phyloP scores from a whole-genome alignment of 768 basidiomycete genomes.

The Lanmaoa pseudosensibilis region DNA sequence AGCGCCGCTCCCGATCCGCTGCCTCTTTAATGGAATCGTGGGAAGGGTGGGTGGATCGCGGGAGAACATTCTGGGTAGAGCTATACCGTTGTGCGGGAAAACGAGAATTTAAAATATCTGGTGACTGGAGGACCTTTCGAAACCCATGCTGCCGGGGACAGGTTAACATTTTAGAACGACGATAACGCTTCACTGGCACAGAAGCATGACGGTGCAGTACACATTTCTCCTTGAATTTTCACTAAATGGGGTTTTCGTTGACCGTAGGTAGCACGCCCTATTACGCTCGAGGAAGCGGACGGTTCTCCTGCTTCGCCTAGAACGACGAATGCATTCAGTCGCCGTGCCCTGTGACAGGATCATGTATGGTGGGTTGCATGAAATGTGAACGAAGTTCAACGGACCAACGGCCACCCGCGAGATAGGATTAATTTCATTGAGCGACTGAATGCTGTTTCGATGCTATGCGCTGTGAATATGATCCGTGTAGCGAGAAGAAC shows the following conservation, averaged over 20 bases:
- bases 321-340: background rate
- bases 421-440: background rate
- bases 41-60: background rate
- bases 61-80: background rate
- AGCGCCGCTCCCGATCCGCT: constrained; percentile 16
- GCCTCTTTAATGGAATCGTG: constrained; percentile 1
- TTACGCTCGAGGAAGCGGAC: background rate
- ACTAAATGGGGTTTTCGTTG: background rate
- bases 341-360: background rate
- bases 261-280: background rate
- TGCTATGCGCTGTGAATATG: constrained; percentile 4
- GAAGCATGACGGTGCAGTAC: background rate
- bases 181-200: background rate
- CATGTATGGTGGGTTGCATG: background rate
- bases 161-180: background rate
- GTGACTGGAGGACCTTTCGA: background rate
- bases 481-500: constrained; percentile 12
- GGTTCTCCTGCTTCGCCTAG: background rate
- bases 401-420: background rate
- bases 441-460: background rate
- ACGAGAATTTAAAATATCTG: background rate
- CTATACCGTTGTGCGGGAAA: background rate
- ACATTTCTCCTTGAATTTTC: background rate
- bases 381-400: background rate
- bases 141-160: background rate